Percentiles rank a stretch among this genome's conserved stretches.
These are phyloP conservation scores for Erysimum cheiri DNA, from an alignment of 441 rosid genomes.

Conservation along the genomic window DNA sequence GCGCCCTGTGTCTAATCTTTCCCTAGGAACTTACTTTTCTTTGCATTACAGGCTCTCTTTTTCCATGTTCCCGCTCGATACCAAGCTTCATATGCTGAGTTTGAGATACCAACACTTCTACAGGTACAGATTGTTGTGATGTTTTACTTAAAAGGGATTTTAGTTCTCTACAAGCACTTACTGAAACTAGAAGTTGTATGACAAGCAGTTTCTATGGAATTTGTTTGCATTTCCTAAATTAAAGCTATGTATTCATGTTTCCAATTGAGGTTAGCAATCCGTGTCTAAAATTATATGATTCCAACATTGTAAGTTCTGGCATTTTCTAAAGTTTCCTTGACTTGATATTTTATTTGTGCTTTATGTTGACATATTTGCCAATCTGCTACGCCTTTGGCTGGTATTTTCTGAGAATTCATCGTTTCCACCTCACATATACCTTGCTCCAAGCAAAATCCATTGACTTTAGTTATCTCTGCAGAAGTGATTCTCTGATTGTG, in stretches of 20 bases:
- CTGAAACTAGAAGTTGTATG: not conserved
- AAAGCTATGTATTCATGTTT: not conserved
- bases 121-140: conserved; percentile 62
- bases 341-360: not conserved
- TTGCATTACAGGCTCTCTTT: conserved; percentile 72
- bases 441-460: conserved; percentile 15
- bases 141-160: conserved; percentile 5
- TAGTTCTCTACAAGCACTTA: conserved; percentile 11
- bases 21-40: conserved; percentile 35
- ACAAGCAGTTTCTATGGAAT: conserved; percentile 1
- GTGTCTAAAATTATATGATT: no score
- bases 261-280: not conserved
- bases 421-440: not conserved
- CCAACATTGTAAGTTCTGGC: not conserved
- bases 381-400: not conserved
- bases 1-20: conserved; percentile 15
- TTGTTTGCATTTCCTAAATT: conserved; percentile 27
- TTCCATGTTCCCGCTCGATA: conserved; percentile 89
- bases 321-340: not conserved
- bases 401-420: not conserved
- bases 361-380: not conserved
- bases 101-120: conserved; percentile 91
- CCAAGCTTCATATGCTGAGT: conserved; percentile 83
- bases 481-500: no score
- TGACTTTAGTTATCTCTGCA: conserved; percentile 4